Evolutionary conservation across 805 yeast species (phyloP).

Genomic region (Helenozyma baotianmanensis): DNA sequence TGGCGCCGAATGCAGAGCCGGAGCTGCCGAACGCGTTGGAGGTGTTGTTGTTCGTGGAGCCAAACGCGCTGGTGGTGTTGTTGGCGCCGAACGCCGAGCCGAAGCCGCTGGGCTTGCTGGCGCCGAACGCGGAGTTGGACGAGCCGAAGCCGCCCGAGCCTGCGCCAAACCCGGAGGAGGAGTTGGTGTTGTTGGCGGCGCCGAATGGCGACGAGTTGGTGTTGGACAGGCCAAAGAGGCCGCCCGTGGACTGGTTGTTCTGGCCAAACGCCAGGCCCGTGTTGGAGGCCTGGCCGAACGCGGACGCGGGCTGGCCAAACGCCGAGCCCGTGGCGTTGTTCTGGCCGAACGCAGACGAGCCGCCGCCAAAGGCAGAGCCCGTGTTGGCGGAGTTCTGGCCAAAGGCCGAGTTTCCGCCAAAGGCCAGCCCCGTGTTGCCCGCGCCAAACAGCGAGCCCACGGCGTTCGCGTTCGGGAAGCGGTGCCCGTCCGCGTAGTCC

Average conservation of each 20-base stretch:
- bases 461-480: constrained; percentile 44
- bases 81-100: constrained; percentile 27
- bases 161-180: background rate
- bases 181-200: constrained; percentile 6
- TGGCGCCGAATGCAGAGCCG: constrained; percentile 12
- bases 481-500: constrained; percentile 76
- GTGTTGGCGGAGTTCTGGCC: background rate
- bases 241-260: constrained; percentile 21
- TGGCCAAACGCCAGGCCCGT: constrained; percentile 18
- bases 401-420: constrained; percentile 5
- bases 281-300: constrained; percentile 13
- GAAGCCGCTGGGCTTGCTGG: constrained; percentile 12
- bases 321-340: constrained; percentile 16
- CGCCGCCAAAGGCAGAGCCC: constrained; percentile 13
- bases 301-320: constrained; percentile 25
- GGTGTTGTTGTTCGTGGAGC: constrained; percentile 24
- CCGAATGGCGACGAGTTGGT: constrained; percentile 13
- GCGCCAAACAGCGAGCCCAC: constrained; percentile 24
- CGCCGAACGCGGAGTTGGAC: constrained; percentile 7
- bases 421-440: constrained; percentile 8
- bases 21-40: constrained; percentile 24
- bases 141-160: constrained; percentile 10
- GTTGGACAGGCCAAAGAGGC: constrained; percentile 13
- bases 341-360: constrained; percentile 35
- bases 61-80: constrained; percentile 16